Conservation (phyloP, 352 stramenopile species). For the Pythium aphanidermatum region DNA sequence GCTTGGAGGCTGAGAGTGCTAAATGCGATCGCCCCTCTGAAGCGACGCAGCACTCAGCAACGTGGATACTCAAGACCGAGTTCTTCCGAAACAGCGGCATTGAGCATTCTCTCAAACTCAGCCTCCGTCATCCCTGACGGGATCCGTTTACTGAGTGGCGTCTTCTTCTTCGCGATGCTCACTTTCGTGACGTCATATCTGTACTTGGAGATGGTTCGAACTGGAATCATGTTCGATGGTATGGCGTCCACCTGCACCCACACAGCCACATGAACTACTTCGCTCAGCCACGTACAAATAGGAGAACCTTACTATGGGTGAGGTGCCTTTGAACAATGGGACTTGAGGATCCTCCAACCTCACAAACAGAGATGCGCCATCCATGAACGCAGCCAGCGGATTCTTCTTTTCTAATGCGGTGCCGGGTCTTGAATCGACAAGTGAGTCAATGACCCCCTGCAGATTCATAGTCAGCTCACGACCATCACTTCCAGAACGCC, state of each 20-base stretch:
- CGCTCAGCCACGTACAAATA: no score
- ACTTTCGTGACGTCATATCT: conserved; percentile 42
- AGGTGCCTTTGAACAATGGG: conserved; percentile 17
- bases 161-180: conserved; percentile 50
- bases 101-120: conserved; percentile 69
- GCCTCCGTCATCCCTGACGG: conserved; percentile 25
- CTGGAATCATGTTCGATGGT: conserved; percentile 41
- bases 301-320: conserved; percentile 46
- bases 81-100: conserved; percentile 53
- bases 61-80: conserved; percentile 22
- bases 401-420: conserved; percentile 48
- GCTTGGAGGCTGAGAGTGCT: conserved; percentile 1
- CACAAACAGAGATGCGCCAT: conserved; percentile 50
- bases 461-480: no score
- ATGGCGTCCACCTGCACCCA: conserved; percentile 18
- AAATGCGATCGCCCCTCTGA: no score
- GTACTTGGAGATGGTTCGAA: conserved; percentile 34
- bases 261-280: no score
- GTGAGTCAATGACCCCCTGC: conserved; percentile 39
- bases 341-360: conserved; percentile 61
- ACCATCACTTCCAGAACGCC: no score
- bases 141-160: conserved; percentile 47
- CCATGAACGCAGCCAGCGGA: conserved; percentile 22
- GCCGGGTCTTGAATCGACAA: no score
- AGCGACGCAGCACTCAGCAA: neutral